A percentile compares a stretch with the other conserved stretches of the same genome.
phyloP scores from a whole-genome alignment of 2,329 filamentous ascomycete species.

The Zalaria sp. region DNA sequence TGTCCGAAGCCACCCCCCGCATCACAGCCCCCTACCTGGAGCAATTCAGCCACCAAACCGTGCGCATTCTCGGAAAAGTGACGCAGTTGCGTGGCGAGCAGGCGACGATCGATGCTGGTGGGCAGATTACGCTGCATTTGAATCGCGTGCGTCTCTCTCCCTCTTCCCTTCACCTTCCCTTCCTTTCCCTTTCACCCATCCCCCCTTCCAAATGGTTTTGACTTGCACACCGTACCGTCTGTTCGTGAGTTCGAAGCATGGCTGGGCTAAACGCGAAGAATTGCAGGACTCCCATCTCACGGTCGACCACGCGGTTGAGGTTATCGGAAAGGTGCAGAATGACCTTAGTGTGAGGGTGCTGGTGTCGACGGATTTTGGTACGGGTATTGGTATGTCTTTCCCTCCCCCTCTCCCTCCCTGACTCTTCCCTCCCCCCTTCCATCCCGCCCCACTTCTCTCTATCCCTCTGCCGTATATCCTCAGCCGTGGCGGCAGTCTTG shows the following conservation, averaged over 20 bases:
- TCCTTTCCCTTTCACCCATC: background rate
- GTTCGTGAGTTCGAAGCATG: too few species aligned
- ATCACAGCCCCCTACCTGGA: constrained; percentile 70
- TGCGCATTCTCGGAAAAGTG: constrained; percentile 79
- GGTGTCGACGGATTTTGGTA: constrained; percentile 54
- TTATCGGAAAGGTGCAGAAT: constrained; percentile 67
- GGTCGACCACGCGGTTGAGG: constrained; percentile 55
- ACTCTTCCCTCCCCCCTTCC: constrained; percentile 2
- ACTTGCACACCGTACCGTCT: too few species aligned
- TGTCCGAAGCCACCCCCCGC: constrained; percentile 67
- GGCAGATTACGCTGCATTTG: constrained; percentile 58
- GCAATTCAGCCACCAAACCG: constrained; percentile 53
- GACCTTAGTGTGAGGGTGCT: constrained; percentile 61
- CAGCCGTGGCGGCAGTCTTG: background rate
- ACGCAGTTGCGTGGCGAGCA: constrained; percentile 66
- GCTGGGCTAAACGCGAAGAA: too few species aligned
- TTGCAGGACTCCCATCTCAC: constrained; percentile 55
- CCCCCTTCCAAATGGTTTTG: background rate
- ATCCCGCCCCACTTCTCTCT: background rate
- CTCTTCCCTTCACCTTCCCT: constrained; percentile 18
- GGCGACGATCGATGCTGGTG: constrained; percentile 66
- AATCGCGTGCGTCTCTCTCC: constrained; percentile 46
- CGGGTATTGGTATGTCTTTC: constrained; percentile 47
- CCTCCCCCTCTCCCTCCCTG: constrained; percentile 1
- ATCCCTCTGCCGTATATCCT: background rate